phyloP scores from a whole-genome alignment of 1,284 basidiomycete species.

The Trichosporon sp. region DNA sequence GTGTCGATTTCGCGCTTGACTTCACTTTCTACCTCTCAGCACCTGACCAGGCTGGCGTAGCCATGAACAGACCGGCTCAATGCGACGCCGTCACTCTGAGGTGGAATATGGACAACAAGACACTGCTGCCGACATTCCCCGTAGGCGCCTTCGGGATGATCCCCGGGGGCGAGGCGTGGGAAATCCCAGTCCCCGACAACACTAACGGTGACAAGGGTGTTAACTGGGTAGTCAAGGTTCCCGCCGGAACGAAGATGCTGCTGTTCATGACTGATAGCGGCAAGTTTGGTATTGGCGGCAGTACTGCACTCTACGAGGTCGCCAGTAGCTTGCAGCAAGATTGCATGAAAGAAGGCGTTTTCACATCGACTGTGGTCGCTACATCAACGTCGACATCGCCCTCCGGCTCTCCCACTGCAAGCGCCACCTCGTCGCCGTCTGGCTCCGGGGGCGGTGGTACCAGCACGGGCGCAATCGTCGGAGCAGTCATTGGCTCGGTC shows the following conservation, averaged over 20 bases:
- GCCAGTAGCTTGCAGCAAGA: constrained; percentile 15
- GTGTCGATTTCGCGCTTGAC: constrained; percentile 20
- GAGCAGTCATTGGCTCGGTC: constrained; percentile 12
- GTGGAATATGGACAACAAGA: constrained; percentile 29
- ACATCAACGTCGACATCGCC: not conserved
- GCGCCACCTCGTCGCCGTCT: not conserved
- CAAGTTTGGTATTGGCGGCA: constrained; percentile 35
- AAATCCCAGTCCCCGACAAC: constrained; percentile 27
- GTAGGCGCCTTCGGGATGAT: constrained; percentile 36
- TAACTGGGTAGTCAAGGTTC: constrained; percentile 38
- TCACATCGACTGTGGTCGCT: constrained; percentile 4
- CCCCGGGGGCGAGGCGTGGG: constrained; percentile 34
- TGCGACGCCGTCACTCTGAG: constrained; percentile 29
- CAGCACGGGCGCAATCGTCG: constrained; percentile 9
- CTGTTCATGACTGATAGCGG: constrained; percentile 40
- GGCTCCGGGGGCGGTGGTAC: not conserved
- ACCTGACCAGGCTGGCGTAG: not conserved
- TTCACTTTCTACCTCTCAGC: constrained; percentile 32
- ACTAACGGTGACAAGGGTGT: not conserved
- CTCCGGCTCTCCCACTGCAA: not conserved
- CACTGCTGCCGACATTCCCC: constrained; percentile 18
- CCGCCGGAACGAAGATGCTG: constrained; percentile 30
- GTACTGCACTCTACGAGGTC: constrained; percentile 28
- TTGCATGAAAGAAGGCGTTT: constrained; percentile 29
- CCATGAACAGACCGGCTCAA: constrained; percentile 26